Conservation (phyloP, 805 yeast genomes). For the Pichia cabralensis region DNA sequence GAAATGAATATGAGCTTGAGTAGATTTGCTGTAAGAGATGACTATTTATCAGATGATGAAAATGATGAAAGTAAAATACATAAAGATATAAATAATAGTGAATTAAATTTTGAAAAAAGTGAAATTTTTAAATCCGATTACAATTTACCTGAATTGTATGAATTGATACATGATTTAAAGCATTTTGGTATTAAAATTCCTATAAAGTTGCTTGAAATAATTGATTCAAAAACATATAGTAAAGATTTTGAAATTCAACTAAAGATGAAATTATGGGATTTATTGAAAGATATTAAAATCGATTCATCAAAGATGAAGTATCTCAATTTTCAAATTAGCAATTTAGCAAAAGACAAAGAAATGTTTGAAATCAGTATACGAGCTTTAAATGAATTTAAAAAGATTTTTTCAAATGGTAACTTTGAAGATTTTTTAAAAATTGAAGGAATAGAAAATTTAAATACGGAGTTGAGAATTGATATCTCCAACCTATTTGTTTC, state of each 20-base stretch:
- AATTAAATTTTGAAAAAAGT: conserved; percentile 10
- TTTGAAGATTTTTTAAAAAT: conserved; percentile 1
- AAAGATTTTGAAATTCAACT: conserved; percentile 8
- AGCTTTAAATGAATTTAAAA: conserved; percentile 4
- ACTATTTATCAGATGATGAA: too few species aligned
- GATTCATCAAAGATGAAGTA: conserved; percentile 9
- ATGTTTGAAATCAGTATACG: conserved; percentile 1
- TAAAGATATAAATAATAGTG: background rate
- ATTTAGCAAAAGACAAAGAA: conserved; percentile 4
- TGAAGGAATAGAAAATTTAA: background rate
- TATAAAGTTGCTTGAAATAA: conserved; percentile 15
- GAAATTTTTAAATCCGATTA: conserved; percentile 6
- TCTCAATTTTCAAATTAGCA: conserved; percentile 11
- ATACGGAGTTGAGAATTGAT: conserved; percentile 5
- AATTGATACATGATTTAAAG: too few species aligned
- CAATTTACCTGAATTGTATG: conserved; percentile 22
- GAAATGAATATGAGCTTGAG: too few species aligned
- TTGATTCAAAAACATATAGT: conserved; percentile 22
- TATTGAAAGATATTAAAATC: conserved; percentile 7
- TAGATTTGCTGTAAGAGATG: too few species aligned
- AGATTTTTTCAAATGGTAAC: conserved; percentile 2
- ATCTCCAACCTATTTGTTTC: conserved; percentile 12
- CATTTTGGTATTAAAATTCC: conserved; percentile 32
- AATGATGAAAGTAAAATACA: conserved; percentile 18
- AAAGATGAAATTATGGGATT: conserved; percentile 13